Conservation (phyloP, 106 monocot genomes). For the Hemerocallis citrina region DNA sequence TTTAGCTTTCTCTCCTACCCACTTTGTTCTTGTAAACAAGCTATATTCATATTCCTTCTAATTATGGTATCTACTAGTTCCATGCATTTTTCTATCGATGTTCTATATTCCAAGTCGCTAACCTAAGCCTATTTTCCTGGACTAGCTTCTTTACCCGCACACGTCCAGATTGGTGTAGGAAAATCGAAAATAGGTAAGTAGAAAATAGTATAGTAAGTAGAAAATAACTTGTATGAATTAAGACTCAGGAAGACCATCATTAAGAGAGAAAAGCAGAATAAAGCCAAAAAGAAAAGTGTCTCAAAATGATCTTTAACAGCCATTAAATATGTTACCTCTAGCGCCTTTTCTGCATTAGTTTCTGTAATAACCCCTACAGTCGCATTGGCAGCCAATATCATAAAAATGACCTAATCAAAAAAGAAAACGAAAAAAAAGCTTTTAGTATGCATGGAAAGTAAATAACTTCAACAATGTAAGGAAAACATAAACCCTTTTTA, state of each 20-base stretch:
- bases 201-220: neutral
- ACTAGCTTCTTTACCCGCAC: too few species aligned
- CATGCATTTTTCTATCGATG: too few species aligned
- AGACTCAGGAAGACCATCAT: neutral
- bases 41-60: too few species aligned
- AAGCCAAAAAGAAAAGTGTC: neutral
- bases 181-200: too few species aligned
- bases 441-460: neutral
- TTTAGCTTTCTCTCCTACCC: too few species aligned
- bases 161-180: too few species aligned
- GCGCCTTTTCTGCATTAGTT: conserved; percentile 99
- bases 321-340: conserved; percentile 45
- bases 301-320: neutral
- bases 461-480: neutral
- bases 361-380: conserved; percentile 99
- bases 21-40: too few species aligned
- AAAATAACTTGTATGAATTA: neutral
- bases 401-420: conserved; percentile 69
- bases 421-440: neutral
- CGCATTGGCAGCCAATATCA: conserved; percentile 99
- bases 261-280: neutral
- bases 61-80: too few species aligned
- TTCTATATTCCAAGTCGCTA: too few species aligned
- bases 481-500: neutral
- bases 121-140: too few species aligned